Conservation (phyloP, 169 alveolate species). For the Cardiosporidium cionae region DNA sequence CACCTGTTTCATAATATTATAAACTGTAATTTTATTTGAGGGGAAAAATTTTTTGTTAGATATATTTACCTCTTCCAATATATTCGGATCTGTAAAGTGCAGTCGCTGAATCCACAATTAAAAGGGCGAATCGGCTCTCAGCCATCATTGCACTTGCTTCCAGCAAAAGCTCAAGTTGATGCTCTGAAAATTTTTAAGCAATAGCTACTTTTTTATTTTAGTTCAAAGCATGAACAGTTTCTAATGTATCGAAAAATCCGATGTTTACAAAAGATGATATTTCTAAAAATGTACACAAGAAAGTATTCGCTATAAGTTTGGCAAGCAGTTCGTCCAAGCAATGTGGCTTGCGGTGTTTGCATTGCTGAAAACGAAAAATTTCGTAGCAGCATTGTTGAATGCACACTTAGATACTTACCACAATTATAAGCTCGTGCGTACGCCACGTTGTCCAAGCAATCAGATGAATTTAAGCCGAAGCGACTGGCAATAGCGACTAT, state of each 20-base stretch:
- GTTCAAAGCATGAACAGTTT: no score
- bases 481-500: constrained; percentile 91
- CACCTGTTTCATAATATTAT: constrained; percentile 88
- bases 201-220: not conserved
- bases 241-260: no score
- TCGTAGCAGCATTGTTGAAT: no score
- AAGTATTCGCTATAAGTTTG: no score
- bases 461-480: constrained; percentile 86
- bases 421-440: constrained; percentile 93
- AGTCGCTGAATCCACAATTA: constrained; percentile 93
- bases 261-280: no score
- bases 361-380: no score
- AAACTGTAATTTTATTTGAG: constrained; percentile 2
- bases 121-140: constrained; percentile 88
- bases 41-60: not conserved
- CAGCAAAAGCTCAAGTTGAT: constrained; percentile 85
- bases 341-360: no score
- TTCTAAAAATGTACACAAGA: no score
- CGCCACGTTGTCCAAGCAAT: constrained; percentile 92
- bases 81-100: constrained; percentile 96
- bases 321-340: no score
- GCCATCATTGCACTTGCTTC: constrained; percentile 94
- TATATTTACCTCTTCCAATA: constrained; percentile 83
- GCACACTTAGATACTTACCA: constrained; percentile 35
- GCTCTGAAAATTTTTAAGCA: constrained; percentile 69